A percentile compares a stretch with the other conserved stretches of the same genome.
Evolutionary conservation across 371 early-diverging fungal genomes (phyloP).

Genomic region (Actinomucor elegans): DNA sequence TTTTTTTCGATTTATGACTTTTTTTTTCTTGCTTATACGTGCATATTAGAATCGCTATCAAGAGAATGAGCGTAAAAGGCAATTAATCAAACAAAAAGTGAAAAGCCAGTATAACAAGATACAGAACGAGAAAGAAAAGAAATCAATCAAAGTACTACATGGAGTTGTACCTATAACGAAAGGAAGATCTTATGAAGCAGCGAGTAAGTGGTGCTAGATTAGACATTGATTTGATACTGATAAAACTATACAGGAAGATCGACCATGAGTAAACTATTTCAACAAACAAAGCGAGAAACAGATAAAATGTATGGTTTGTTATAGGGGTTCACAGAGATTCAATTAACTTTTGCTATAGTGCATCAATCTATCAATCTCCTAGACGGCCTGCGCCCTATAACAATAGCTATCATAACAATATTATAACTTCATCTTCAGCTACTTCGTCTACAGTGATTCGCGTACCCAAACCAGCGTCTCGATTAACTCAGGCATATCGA

Average conservation of each 20-base stretch:
- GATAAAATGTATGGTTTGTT: slow-evolving; percentile 29
- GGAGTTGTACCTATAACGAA: slow-evolving; percentile 24
- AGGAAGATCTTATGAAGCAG: slow-evolving; percentile 21
- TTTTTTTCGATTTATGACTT: not conserved
- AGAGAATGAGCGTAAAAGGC: slow-evolving; percentile 34
- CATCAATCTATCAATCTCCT: slow-evolving; percentile 26
- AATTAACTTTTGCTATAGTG: slow-evolving; percentile 5
- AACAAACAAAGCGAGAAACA: slow-evolving; percentile 33
- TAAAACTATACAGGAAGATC: slow-evolving; percentile 18
- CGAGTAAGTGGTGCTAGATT: slow-evolving; percentile 21
- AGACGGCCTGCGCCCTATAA: slow-evolving; percentile 1
- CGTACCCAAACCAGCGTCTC: slow-evolving; percentile 16
- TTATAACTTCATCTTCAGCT: not conserved
- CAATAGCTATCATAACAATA: not conserved
- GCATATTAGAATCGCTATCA: slow-evolving; percentile 24
- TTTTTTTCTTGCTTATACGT: not conserved
- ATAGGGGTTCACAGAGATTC: not conserved
- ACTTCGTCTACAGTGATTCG: slow-evolving; percentile 2
- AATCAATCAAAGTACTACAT: slow-evolving; percentile 41
- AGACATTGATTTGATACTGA: not conserved
- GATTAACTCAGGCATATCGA: slow-evolving; percentile 6
- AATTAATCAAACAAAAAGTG: slow-evolving; percentile 34
- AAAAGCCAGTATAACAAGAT: slow-evolving; percentile 43
- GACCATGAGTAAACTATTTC: slow-evolving; percentile 33
- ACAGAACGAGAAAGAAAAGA: slow-evolving; percentile 38